Evolutionary conservation across 805 yeast species (phyloP), one percentile per base, ranked within the genome.

Genomic region (Candida sanyiensis): DNA sequence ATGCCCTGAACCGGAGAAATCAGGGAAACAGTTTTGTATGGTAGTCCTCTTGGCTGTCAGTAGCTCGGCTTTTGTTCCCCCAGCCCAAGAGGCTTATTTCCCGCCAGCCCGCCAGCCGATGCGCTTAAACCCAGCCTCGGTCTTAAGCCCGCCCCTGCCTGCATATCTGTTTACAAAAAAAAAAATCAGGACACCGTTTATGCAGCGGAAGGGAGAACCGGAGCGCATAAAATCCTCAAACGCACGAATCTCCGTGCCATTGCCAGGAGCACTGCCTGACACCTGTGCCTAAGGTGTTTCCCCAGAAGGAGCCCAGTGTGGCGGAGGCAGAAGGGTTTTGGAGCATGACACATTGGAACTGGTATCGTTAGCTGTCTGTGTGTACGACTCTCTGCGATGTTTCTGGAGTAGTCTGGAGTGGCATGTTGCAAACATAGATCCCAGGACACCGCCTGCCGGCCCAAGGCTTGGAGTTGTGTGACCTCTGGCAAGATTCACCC

Each of bases 161-260:
- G 38, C 38, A 35, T 35, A 35, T 12, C 33, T 35, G 38, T 35
- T 35, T 35, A 35, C 28, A 28, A 28, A 19, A 33, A 30, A 32
- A 22, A 30, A 30, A 18, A 30, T 17, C 23, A 27, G 29, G 7
- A 27, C 18, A 13, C 29, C 16, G 29, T 27, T 13, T 27, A 24
- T 24, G 33, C 23, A 18, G 33, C 18, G 33, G 10, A 18, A 7
- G 23, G 23, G 23, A 11, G 11, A 30, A 30, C 23, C 23, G 33
- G 23, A 30, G 8, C 16, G 33, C 15, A 18, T 30, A n/a, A n/a
- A n/a, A 19, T 30, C 9, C 23, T 18, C 23, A 18, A n/a, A 30
- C 11, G 33, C 23, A 18, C 23, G 33, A 30, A 18, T 30, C 33
- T 30, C 33, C 23, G 33, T n/a, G n/a, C n/a, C n/a, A n/a, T n/a